A percentile compares a stretch with the other conserved stretches of the same genome.
phyloP scores from a whole-genome alignment of 1,284 basidiomycete species.

The Cutaneotrichosporon sp. region DNA sequence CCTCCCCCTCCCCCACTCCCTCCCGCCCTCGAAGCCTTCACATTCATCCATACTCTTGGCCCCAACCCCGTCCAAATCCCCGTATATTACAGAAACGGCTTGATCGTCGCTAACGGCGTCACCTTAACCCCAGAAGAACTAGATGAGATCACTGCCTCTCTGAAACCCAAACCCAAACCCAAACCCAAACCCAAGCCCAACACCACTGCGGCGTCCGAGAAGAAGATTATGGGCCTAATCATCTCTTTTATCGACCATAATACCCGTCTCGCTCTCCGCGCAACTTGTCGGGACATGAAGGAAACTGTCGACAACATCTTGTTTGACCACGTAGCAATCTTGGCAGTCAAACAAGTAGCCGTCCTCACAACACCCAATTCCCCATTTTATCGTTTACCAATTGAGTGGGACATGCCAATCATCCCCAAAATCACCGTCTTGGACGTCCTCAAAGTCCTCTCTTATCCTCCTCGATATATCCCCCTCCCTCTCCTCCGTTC shows the following conservation, averaged over 20 bases:
- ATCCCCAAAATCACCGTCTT: not conserved
- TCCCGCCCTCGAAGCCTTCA: too few species aligned
- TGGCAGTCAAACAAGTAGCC: not conserved
- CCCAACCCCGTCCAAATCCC: too few species aligned
- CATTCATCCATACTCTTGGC: too few species aligned
- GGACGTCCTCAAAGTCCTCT: not conserved
- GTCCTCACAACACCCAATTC: not conserved
- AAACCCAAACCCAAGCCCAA: too few species aligned
- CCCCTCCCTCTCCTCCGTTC: not conserved
- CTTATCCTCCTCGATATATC: not conserved
- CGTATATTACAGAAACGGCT: too few species aligned
- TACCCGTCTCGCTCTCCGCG: not conserved
- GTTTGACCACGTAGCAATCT: not conserved
- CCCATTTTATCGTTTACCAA: not conserved
- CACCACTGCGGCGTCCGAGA: too few species aligned
- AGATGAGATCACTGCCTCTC: too few species aligned
- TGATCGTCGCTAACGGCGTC: too few species aligned
- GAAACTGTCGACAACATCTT: not conserved
- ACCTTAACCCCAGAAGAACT: too few species aligned
- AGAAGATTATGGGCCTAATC: not conserved
- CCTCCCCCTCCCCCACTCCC: too few species aligned
- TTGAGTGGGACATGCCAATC: not conserved
- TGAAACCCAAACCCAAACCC: too few species aligned
- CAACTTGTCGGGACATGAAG: not conserved
- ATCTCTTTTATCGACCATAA: not conserved